These are phyloP conservation scores for Emydomyces testavorans DNA, from an alignment of 2,329 filamentous ascomycete species.

Conservation along the genomic window DNA sequence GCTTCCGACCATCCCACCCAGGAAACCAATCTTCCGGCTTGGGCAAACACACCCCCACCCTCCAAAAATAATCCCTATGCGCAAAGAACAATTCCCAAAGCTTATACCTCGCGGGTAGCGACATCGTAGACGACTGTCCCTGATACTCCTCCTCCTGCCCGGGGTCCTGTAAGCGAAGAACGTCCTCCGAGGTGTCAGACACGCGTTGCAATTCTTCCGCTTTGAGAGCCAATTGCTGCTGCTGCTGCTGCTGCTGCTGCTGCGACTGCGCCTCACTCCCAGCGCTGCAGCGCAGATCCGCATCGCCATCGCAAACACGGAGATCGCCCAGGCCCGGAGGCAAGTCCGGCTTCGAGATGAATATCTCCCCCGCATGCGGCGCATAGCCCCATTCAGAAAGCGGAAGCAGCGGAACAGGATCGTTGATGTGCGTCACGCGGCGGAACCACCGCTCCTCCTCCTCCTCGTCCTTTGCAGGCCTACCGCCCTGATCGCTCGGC, in stretches of 20 bases:
- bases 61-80: constrained; percentile 94
- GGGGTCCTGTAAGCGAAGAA: constrained; percentile 10
- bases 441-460: constrained; percentile 43
- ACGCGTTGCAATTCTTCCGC: neutral
- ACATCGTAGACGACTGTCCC: neutral
- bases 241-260: too few species aligned
- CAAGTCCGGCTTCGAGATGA: constrained; percentile 60
- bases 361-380: constrained; percentile 78
- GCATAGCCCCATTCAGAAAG: constrained; percentile 77
- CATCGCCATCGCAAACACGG: constrained; percentile 57
- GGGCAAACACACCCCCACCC: constrained; percentile 78
- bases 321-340: constrained; percentile 59
- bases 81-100: constrained; percentile 91
- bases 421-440: constrained; percentile 71
- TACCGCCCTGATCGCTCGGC: constrained; percentile 9
- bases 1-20: constrained; percentile 3
- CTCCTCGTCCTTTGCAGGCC: constrained; percentile 2
- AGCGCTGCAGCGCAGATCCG: constrained; percentile 62
- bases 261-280: too few species aligned
- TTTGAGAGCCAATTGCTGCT: neutral
- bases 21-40: constrained; percentile 30
- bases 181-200: neutral
- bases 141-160: neutral
- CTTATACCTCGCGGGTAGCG: constrained; percentile 32
- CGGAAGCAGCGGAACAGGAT: constrained; percentile 81